Base-by-base conservation (phyloP, 345 rosid species). In the Corchorus olitorius region DNA sequence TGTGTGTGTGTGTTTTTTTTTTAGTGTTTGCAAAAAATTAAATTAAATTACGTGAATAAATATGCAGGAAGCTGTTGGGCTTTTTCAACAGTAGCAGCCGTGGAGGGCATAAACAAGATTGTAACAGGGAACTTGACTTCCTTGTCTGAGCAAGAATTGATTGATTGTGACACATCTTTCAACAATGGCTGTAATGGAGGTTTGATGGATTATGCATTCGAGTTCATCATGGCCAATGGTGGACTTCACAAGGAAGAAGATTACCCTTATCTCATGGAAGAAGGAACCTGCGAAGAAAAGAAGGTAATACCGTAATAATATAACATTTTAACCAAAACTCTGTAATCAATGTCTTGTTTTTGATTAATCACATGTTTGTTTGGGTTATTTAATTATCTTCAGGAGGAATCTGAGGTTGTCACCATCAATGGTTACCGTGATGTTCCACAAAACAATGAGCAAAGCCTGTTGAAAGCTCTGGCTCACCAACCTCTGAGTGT, bases 41-140 rank as follows among this genome's bases (percentile, higher is more conserved):
- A 27, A 27, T 27, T 0, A 27, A 27, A 27, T 27, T 27, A 27
- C 27, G 27, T 27, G 27, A 27, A 27, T 27, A 1, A 27, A 27
- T 27, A 27, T 85, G 70, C 79, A 87, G 90, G 90, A 54, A 90
- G 92, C 78, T 88, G 91, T 19, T 87, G 92, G 92, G 92, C 94
- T 2, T 90, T 90, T 74, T 90, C 92, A 3, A 86, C 91, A 0
- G 90, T 88, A 34, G 94, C 91, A 5, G 87, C 94, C 2, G 85
- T 90, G 2, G 94, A 90, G 76, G 91, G 94, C 50, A 86, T 88
- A 69, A 84, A 90, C 86, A 83, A 88, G 82, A 90, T 87, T 8
- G 89, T 87, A 2, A 84, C 88, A 0, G 89, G 92, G 72, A 88
- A 88, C 80, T 70, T 90, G 75, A 81, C 89, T 27, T 77, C 92